Base-by-base conservation (phyloP, 768 basidiomycete species). In the Serendipita vermifera region DNA sequence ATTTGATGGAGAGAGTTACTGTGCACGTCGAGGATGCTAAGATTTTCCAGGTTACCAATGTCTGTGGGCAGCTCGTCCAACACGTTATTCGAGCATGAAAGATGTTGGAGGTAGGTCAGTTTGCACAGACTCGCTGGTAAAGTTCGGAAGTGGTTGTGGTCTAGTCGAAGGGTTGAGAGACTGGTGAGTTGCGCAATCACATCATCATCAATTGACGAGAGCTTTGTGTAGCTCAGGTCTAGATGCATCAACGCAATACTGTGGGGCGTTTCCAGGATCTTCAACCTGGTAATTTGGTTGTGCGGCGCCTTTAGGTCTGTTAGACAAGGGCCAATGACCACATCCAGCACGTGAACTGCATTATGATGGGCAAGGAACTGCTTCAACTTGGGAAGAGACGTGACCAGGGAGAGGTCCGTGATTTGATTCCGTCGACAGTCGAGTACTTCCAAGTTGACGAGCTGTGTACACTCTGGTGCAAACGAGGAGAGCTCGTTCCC, bases 51-150 rank as follows among this genome's bases (percentile, higher is more conserved):
- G 6, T 73, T 72, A 13, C 90, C 90, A 46, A 98, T 82, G 38
- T 78, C 80, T 9, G 73, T 66, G 0, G 96, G 96, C 0, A 98
- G 75, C 14, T 75, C 69, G 55, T 80, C 79, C 17, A 99, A 76
- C 61, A 83, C 77, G 70, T 98, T 98, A 68, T 97, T 88, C n/a
- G 88, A 87, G 64, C 88, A 89, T 9, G 85, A 86, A 5, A 99
- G 77, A 0, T 71, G 73, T 62, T 82, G 74, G 32, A 99, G 79
- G 58, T 77, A 77, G 24, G 68, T 70, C 38, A 98, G 79, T 20
- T 82, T 77, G 41, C 85, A 87, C 6, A 98, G 70, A 26, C 80
- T 78, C n/a, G 91, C 82, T 0, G 94, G 92, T 20, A 98, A 78
- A 6, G 78, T 72, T 3, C 82, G 83, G 64, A 98, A 83, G 33